Evolutionary conservation across 2,329 filamentous ascomycete genomes (phyloP).

Genomic region (Penicillium aurantiogriseum): DNA sequence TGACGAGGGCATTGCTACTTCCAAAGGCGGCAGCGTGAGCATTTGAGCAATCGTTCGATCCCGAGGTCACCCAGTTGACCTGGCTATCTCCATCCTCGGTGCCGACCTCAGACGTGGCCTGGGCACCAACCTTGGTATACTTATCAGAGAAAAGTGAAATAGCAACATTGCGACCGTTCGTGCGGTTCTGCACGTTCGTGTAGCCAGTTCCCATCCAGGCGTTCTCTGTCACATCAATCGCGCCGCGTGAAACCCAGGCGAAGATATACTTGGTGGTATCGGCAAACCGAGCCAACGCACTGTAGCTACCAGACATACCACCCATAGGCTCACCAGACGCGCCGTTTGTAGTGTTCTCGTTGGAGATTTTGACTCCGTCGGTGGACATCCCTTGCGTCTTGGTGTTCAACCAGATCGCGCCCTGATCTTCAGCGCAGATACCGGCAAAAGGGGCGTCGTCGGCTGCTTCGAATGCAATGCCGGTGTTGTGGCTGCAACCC

Average conservation of each 20-base stretch:
- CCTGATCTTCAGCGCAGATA: slow-evolving; percentile 62
- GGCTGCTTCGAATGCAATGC: slow-evolving; percentile 62
- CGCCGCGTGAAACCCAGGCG: slow-evolving; percentile 62
- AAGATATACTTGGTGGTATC: slow-evolving; percentile 57
- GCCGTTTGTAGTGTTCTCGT: slow-evolving; percentile 62
- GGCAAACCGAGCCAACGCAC: slow-evolving; percentile 55
- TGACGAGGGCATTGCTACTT: slow-evolving; percentile 52
- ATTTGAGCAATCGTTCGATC: slow-evolving; percentile 56
- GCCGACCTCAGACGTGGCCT: slow-evolving; percentile 57
- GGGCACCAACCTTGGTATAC: slow-evolving; percentile 53
- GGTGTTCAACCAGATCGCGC: slow-evolving; percentile 64
- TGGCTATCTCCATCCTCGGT: slow-evolving; percentile 56
- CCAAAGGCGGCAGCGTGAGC: slow-evolving; percentile 59
- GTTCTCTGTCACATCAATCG: slow-evolving; percentile 54
- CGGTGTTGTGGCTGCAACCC: slow-evolving; percentile 65
- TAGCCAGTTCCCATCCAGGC: slow-evolving; percentile 59
- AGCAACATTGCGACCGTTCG: slow-evolving; percentile 60
- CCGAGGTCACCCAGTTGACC: slow-evolving; percentile 59
- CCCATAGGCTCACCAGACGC: slow-evolving; percentile 59
- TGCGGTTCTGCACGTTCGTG: slow-evolving; percentile 54
- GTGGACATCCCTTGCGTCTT: slow-evolving; percentile 55
- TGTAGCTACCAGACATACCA: slow-evolving; percentile 64
- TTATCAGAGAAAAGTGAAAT: slow-evolving; percentile 59
- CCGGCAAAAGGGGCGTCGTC: slow-evolving; percentile 58
- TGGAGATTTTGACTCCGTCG: slow-evolving; percentile 58